Percentiles rank a stretch among this genome's conserved stretches.
Evolutionary conservation across 2,329 filamentous ascomycete species (phyloP).

Genomic region (Colletotrichum camelliae): DNA sequence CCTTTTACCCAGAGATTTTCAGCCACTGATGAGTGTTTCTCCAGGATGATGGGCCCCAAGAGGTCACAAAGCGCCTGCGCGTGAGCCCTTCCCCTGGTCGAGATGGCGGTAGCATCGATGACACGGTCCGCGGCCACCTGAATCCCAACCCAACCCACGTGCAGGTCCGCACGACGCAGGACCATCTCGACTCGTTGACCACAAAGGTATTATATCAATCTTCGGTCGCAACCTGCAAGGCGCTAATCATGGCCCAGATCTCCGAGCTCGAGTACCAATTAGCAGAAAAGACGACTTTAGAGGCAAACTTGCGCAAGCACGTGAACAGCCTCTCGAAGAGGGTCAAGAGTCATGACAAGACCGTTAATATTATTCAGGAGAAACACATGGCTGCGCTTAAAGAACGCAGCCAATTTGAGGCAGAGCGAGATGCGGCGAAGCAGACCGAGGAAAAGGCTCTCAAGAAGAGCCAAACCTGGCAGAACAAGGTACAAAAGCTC

Average conservation of each 20-base stretch:
- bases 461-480: conserved; percentile 39
- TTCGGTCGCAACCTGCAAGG: not conserved
- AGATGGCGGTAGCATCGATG: conserved; percentile 1
- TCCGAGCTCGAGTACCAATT: conserved; percentile 40
- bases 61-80: conserved; percentile 8
- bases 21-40: not conserved
- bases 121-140: not conserved
- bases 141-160: conserved; percentile 9
- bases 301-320: conserved; percentile 21
- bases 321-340: conserved; percentile 32
- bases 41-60: not conserved
- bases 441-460: conserved; percentile 41
- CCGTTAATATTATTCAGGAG: conserved; percentile 48
- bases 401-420: conserved; percentile 55
- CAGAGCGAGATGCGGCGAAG: conserved; percentile 47
- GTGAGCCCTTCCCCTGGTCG: not conserved
- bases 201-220: conserved; percentile 34
- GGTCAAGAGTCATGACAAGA: conserved; percentile 49
- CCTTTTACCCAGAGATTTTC: not conserved
- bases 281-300: conserved; percentile 30
- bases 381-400: conserved; percentile 55
- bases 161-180: conserved; percentile 17
- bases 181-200: conserved; percentile 40
- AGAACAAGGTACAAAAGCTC: conserved; percentile 42
- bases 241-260: conserved; percentile 32